These are phyloP conservation scores for Borovskyia barvae DNA, from an alignment of 208 protist species.

Conservation along the genomic window DNA sequence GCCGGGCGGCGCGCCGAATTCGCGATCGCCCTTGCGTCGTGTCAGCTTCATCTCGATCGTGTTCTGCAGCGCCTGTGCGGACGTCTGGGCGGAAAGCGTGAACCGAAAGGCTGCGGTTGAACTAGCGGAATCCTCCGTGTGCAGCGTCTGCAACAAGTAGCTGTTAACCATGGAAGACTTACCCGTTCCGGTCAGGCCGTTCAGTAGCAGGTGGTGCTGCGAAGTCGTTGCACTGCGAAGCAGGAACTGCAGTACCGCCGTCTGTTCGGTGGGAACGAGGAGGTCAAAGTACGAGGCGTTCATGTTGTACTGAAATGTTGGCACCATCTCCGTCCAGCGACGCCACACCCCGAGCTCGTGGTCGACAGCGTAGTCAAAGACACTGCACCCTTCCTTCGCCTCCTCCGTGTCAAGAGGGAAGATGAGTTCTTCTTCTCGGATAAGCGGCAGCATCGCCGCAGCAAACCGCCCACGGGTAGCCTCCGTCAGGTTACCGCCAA, in stretches of 20 bases:
- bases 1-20: slow-evolving; percentile 76
- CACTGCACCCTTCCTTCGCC: slow-evolving; percentile 49
- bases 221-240: slow-evolving; percentile 54
- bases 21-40: slow-evolving; percentile 84
- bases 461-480: slow-evolving; percentile 81
- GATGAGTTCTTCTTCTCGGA: slow-evolving; percentile 60
- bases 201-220: slow-evolving; percentile 83
- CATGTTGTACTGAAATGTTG: slow-evolving; percentile 87
- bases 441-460: slow-evolving; percentile 54
- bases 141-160: slow-evolving; percentile 68
- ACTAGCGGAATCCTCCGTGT: slow-evolving; percentile 66
- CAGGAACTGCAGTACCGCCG: slow-evolving; percentile 79
- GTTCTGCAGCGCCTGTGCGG: slow-evolving; percentile 87
- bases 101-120: slow-evolving; percentile 76
- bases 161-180: slow-evolving; percentile 91
- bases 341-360: slow-evolving; percentile 62
- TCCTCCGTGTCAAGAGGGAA: slow-evolving; percentile 39
- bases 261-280: slow-evolving; percentile 94
- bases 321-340: slow-evolving; percentile 84
- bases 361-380: slow-evolving; percentile 94
- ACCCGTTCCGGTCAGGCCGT: slow-evolving; percentile 92
- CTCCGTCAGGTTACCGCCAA: slow-evolving; percentile 93
- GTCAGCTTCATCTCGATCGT: slow-evolving; percentile 93
- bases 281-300: slow-evolving; percentile 92
- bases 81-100: slow-evolving; percentile 93